phyloP scores from a whole-genome alignment of 2,329 filamentous ascomycete species.

The Periconia sp. region DNA sequence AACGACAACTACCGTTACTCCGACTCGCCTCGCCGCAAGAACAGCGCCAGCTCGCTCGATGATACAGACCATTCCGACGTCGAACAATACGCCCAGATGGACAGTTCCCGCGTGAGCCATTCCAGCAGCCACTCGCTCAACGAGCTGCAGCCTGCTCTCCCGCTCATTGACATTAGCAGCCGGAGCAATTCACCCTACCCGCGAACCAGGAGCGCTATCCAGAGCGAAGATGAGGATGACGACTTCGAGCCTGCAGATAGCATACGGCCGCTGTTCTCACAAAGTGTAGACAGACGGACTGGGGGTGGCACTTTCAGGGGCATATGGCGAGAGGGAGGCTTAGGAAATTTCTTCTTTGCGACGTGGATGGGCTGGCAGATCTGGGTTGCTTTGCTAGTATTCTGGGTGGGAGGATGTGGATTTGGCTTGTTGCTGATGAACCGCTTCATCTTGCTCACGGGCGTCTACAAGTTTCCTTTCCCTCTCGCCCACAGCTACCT shows the following conservation, averaged over 20 bases:
- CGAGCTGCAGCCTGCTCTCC: slow-evolving; percentile 44
- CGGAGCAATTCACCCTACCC: slow-evolving; percentile 50
- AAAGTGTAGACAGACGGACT: slow-evolving; percentile 31
- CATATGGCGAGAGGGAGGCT: slow-evolving; percentile 44
- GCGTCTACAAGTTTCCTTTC: slow-evolving; percentile 55
- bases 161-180: slow-evolving; percentile 47
- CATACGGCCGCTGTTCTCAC: slow-evolving; percentile 42
- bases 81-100: slow-evolving; percentile 37
- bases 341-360: slow-evolving; percentile 53
- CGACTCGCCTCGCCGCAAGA: slow-evolving; percentile 30
- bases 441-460: slow-evolving; percentile 54
- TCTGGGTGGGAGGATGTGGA: slow-evolving; percentile 51
- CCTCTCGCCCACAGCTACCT: slow-evolving; percentile 55
- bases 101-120: slow-evolving; percentile 23
- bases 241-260: slow-evolving; percentile 35
- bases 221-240: slow-evolving; percentile 53
- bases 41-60: slow-evolving; percentile 40
- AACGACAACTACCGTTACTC: slow-evolving; percentile 8
- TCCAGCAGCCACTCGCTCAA: slow-evolving; percentile 35
- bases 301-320: slow-evolving; percentile 10
- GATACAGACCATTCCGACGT: slow-evolving; percentile 39
- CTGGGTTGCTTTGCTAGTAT: slow-evolving; percentile 50
- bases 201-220: slow-evolving; percentile 44
- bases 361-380: slow-evolving; percentile 52
- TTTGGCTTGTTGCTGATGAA: slow-evolving; percentile 55